Evolutionary conservation across 2,329 filamentous ascomycete species (phyloP), one percentile per base, ranked within the genome.

Genomic region (Trichoderma simmonsii): DNA sequence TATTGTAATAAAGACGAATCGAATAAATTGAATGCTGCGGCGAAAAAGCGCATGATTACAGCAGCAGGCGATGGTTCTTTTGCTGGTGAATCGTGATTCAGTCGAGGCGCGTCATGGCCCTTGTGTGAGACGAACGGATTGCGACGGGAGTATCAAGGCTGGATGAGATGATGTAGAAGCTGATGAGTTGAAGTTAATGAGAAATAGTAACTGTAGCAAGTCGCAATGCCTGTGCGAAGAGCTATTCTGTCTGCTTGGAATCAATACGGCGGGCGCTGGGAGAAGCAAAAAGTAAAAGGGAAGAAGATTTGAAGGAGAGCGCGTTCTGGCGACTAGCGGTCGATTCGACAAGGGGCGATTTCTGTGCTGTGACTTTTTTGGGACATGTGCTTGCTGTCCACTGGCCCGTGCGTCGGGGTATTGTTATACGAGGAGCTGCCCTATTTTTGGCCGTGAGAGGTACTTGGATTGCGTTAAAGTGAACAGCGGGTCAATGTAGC

Each of bases 51-150:
- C 69, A 71, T 71, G 34, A 61, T 71, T 59, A 24, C 54, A 39
- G 34, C 64, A 57, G 64, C 21, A 67, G 15, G 51, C 6, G 24
- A 5, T 8, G n/a, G 12, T 14, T n/a, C 15, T 64, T n/a, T 43
- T 67, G 24, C 30, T 12, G 68, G 48, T 71, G 60, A 63, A 64
- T 65, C 28, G 32, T 21, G 15, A 15, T n/a, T 70, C 24, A 70
- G 60, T 64, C 51, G 69, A 71, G 43, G 68, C 69, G 69, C 72
- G 70, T 72, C 72, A 73, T 74, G 66, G 36, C 48, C 30, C n/a
- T 32, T 54, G 15, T 2, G 34, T 36, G 34, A 36, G 34, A 36
- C 34, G 34, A 6, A 36, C 5, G 6, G 14, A 36, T 36, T 36
- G 24, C 64, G 36, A 28, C n/a, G 56, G 1, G 34, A n/a, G n/a